These are phyloP conservation scores for Coemansia erecta DNA, from an alignment of 192 early-diverging fungal genomes.

Conservation along the genomic window DNA sequence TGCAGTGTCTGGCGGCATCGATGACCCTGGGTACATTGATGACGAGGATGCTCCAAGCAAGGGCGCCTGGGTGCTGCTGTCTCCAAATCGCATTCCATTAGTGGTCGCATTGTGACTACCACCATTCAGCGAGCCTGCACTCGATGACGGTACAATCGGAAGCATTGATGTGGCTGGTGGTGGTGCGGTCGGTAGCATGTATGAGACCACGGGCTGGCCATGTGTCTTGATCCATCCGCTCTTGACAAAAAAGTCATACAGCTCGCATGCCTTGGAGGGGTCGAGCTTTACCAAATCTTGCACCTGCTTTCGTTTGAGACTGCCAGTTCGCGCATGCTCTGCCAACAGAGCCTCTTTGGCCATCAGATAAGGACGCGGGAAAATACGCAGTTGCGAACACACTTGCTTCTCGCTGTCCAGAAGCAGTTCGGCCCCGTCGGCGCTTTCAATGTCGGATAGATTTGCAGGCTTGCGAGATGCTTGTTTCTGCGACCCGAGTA, in stretches of 20 bases:
- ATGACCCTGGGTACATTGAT: too few species aligned
- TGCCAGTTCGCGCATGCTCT: constrained; percentile 75
- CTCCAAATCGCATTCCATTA: too few species aligned
- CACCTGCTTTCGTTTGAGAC: constrained; percentile 70
- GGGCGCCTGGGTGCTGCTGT: too few species aligned
- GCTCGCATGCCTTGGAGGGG: constrained; percentile 77
- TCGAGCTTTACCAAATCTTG: constrained; percentile 92
- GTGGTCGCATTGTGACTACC: too few species aligned
- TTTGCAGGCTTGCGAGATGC: constrained; percentile 19
- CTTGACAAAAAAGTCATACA: constrained; percentile 93
- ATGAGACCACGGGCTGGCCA: constrained; percentile 8
- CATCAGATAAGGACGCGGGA: constrained; percentile 84
- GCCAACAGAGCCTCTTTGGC: constrained; percentile 90
- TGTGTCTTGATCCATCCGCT: constrained; percentile 84
- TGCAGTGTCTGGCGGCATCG: too few species aligned
- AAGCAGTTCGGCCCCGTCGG: constrained; percentile 87
- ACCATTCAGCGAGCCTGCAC: too few species aligned
- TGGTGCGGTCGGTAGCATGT: too few species aligned
- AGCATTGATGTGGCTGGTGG: too few species aligned
- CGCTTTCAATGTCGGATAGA: constrained; percentile 73
- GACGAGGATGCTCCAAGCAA: too few species aligned
- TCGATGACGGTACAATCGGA: too few species aligned
- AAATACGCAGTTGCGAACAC: constrained; percentile 79
- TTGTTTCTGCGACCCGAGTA: constrained; percentile 7
- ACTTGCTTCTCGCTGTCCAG: constrained; percentile 73